These are phyloP conservation scores for Guadua angustifolia DNA, from an alignment of 176 grass and related monocot species.

Conservation along the genomic window DNA sequence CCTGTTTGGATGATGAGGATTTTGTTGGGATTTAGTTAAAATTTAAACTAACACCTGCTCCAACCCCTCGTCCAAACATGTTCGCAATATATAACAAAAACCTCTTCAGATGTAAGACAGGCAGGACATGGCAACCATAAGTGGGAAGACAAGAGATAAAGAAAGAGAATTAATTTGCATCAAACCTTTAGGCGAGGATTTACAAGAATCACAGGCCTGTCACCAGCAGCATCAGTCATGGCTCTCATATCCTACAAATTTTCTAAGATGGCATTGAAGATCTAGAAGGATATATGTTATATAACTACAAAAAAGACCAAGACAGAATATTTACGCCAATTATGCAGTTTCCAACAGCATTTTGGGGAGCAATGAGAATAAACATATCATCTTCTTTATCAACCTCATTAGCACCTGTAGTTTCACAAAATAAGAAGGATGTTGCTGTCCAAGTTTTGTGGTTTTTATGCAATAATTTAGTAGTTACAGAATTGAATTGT, in stretches of 20 bases:
- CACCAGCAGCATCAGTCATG: constrained; percentile 91
- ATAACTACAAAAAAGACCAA: constrained; percentile 21
- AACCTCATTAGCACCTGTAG: constrained; percentile 67
- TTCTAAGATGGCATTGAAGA: constrained; percentile 6
- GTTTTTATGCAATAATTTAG: constrained; percentile 14
- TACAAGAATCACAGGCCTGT: constrained; percentile 89
- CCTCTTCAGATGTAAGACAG: neutral
- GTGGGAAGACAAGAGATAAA: neutral
- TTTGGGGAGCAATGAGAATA: constrained; percentile 91
- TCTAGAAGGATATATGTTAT: constrained; percentile 23
- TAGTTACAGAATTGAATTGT: constrained; percentile 9
- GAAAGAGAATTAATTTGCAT: constrained; percentile 10
- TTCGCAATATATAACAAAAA: neutral
- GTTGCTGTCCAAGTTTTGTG: neutral
- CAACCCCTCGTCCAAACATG: constrained; percentile 11
- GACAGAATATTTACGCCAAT: constrained; percentile 74
- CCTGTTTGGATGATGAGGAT: constrained; percentile 5
- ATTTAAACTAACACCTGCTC: neutral
- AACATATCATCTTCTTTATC: constrained; percentile 98
- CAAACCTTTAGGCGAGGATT: constrained; percentile 95
- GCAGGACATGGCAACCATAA: neutral
- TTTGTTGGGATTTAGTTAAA: neutral
- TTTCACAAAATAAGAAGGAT: constrained; percentile 38
- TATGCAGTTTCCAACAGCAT: constrained; percentile 99
- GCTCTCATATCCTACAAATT: constrained; percentile 77